Evolutionary conservation across 768 basidiomycete species (phyloP), one percentile per base, ranked within the genome.

Genomic region (Rhodosporidiobolus odoratus): DNA sequence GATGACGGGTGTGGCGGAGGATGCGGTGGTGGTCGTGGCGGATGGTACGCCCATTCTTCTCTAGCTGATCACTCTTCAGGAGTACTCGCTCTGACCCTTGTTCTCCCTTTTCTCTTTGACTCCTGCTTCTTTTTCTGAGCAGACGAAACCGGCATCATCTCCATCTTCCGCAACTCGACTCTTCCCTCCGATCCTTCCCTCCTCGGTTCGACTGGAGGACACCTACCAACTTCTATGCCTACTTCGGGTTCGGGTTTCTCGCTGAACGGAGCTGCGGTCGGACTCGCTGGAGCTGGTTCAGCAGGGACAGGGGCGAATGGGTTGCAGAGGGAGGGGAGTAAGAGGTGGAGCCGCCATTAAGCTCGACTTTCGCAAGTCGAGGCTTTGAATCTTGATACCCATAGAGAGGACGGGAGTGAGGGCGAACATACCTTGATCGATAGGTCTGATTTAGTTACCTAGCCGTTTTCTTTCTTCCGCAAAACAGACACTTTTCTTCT

Each of bases 11-110:
- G 54, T 54, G 16, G 73, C 69, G 0, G 37, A 65, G 54, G 68
- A 74, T 21, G 54, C 63, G 9, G 62, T 74, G 30, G 19, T 74
- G 7, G 66, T 74, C 30, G 73, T 71, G 3, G 73, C 68, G 6
- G 73, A 74, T n/a, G 69, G 71, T 72, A 30, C 41, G 71, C 38
- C 5, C 56, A 23, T 21, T 25, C 9, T 23, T 57, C 37, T 56
- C 32, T n/a, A n/a, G n/a, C n/a, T n/a, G n/a, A n/a, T n/a, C n/a
- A n/a, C n/a, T n/a, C n/a, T n/a, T n/a, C n/a, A n/a, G n/a, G n/a
- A n/a, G n/a, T n/a, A n/a, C n/a, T n/a, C n/a, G n/a, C n/a, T n/a
- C n/a, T n/a, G n/a, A n/a, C n/a, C n/a, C n/a, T n/a, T n/a, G n/a
- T n/a, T n/a, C n/a, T n/a, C n/a, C n/a, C 10, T 19, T 2, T 8